A percentile compares a stretch with the other conserved stretches of the same genome.
phyloP scores from a whole-genome alignment of 2,329 filamentous ascomycete genomes.

The Cercospora brassicicola region DNA sequence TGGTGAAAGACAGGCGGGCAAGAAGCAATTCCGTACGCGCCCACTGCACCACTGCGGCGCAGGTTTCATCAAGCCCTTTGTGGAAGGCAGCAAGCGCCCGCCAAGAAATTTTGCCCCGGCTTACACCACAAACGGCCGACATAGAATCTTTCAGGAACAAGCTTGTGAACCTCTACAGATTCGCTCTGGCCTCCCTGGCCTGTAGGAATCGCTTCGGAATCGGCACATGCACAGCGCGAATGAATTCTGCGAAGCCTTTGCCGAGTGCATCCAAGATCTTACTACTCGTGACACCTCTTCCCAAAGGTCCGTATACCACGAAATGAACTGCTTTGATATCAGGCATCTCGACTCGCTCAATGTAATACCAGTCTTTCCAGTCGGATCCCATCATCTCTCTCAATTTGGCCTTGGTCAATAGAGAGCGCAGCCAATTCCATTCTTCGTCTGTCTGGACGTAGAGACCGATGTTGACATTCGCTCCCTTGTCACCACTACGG shows the following conservation, averaged over 20 bases:
- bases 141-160: background rate
- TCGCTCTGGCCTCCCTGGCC: conserved; percentile 8
- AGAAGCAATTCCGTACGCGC: background rate
- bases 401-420: conserved; percentile 32
- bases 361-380: conserved; percentile 32
- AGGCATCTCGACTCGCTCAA: conserved; percentile 44
- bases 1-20: background rate
- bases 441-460: conserved; percentile 42
- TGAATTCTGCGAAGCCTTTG: conserved; percentile 31
- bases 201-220: conserved; percentile 30
- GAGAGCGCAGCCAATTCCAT: conserved; percentile 36
- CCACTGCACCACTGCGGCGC: background rate
- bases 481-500: conserved; percentile 38
- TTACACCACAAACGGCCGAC: background rate
- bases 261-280: conserved; percentile 30
- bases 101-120: background rate
- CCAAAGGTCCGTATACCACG: conserved; percentile 30
- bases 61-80: background rate
- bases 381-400: conserved; percentile 34
- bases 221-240: conserved; percentile 27
- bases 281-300: conserved; percentile 29
- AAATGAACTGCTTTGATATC: conserved; percentile 46
- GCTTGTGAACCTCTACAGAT: background rate
- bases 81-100: background rate
- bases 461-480: conserved; percentile 37